These are phyloP conservation scores for Globomyces pollinis-pini DNA, from an alignment of 192 early-diverging fungal species.

Conservation along the genomic window DNA sequence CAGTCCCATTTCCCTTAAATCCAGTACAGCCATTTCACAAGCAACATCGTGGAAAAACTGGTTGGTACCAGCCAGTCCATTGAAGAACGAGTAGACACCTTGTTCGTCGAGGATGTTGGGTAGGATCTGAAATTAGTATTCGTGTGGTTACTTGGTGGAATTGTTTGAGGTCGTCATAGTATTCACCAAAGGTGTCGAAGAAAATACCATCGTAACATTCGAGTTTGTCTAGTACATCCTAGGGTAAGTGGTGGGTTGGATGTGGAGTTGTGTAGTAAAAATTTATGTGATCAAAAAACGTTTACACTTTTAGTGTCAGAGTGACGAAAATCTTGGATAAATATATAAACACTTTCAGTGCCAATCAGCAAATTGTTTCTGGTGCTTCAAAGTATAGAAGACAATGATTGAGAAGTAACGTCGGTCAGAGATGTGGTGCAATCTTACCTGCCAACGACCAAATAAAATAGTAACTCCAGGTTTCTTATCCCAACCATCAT, in stretches of 20 bases:
- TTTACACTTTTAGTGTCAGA: too few species aligned
- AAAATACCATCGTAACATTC: conserved; percentile 86
- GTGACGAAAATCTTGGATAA: too few species aligned
- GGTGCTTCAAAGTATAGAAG: too few species aligned
- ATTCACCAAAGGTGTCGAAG: conserved; percentile 86
- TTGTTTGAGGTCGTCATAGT: conserved; percentile 73
- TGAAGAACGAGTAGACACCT: conserved; percentile 91
- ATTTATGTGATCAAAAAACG: too few species aligned
- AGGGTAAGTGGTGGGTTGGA: too few species aligned
- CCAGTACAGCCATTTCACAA: conserved; percentile 74
- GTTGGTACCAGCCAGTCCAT: conserved; percentile 88
- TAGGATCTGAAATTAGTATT: too few species aligned
- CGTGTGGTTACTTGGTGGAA: too few species aligned
- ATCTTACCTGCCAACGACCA: conserved; percentile 91
- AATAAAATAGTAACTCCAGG: conserved; percentile 75
- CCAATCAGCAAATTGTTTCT: too few species aligned
- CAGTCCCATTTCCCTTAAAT: conserved; percentile 74
- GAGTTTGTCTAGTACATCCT: conserved; percentile 56
- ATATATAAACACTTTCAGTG: too few species aligned
- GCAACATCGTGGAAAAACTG: conserved; percentile 95
- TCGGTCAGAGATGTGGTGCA: too few species aligned
- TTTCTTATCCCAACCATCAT: conserved; percentile 79
- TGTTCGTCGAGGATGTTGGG: conserved; percentile 49
- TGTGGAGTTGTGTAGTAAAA: too few species aligned
- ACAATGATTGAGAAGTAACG: too few species aligned